Evolutionary conservation across 2,329 filamentous ascomycete genomes (phyloP), one percentile per base, ranked within the genome.

Genomic region (Fusarium pseudocircinatum): DNA sequence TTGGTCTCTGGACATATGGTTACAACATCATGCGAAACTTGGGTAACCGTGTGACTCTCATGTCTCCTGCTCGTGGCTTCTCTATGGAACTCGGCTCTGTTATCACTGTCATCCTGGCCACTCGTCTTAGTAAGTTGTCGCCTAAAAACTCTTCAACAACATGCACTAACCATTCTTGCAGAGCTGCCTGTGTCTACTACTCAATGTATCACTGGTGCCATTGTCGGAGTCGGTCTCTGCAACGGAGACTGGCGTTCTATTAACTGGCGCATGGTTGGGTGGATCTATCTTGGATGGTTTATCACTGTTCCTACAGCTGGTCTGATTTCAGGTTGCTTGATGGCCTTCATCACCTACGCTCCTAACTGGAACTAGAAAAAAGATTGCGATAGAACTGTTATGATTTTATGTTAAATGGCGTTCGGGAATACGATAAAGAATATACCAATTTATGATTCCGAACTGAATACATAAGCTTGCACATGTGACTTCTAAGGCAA

Each of bases 11-110:
- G 85, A 89, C 88, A 34, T 85, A 90, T 72, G 89, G 89, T 4
- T 91, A 91, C 80, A 88, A 90, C 78, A 90, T 91, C 80, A 91
- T 91, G 89, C 84, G 86, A 46, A 88, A 88, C 75, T 83, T 91
- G 69, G 89, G 89, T 63, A 91, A 91, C 82, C 86, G 87, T 72
- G 85, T 91, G 68, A 91, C 89, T 16, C 85, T 89, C n/a, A 88
- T 90, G 83, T 90, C 88, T 1, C 89, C 89, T 7, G 84, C 86
- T 4, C 86, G 88, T 75, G 89, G 89, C 53, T 89, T 87, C 81
- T 87, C 85, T 42, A 89, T 89, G 87, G 89, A 91, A 79, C 83
- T 91, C 56, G 89, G 88, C 40, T 86, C 87, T 32, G 89, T 89
- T 39, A 85, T 90, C 72, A 91, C 90, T 26, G 86, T 93, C 70